Base-by-base conservation (phyloP, 1,284 basidiomycete species). In the Hemileia vastatrix region DNA sequence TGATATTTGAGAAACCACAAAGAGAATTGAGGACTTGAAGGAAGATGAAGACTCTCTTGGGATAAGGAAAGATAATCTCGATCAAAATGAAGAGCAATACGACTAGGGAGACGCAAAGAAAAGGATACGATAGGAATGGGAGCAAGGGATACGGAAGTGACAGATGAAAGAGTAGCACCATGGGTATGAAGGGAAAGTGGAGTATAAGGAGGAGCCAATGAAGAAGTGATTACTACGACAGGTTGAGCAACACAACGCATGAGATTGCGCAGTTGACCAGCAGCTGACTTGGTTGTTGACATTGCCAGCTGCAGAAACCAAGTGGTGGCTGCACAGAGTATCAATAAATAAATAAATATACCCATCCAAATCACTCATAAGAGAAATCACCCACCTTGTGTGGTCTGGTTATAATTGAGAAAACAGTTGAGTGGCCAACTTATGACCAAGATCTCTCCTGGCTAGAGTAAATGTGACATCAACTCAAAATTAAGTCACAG, bases 131-230 rank as follows among this genome's bases (percentile, higher is more conserved):
- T 82, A 0, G 91, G 90, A 68, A 85, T 78, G 1, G 91, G 91
- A 69, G 89, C 83, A 78, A 95, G 83, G 0, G 90, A 84, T 69
- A 94, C 84, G n/a, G 89, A 90, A 24, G 88, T 85, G 74, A 94
- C 90, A 0, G 90, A 93, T 4, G 91, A 93, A 45, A 95, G 80
- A 0, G 91, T 94, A 45, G 90, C 89, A 66, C 91, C 91, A 76
- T 94, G 90, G 57, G 6, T 13, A 6, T 61, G 15, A 18, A 33
- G 45, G 27, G 31, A 18, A 8, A 45, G n/a, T 1, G 36, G 24
- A 23, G n/a, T 18, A 11, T n/a, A n/a, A n/a, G n/a, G n/a, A n/a
- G n/a, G n/a, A n/a, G n/a, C n/a, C n/a, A n/a, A n/a, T n/a, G n/a
- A n/a, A n/a, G 43, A 32, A 15, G 60, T 62, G 8, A 62, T 18